Evolutionary conservation across 2,329 filamentous ascomycete genomes (phyloP).

Genomic region (Fusarium solani-melongenae): DNA sequence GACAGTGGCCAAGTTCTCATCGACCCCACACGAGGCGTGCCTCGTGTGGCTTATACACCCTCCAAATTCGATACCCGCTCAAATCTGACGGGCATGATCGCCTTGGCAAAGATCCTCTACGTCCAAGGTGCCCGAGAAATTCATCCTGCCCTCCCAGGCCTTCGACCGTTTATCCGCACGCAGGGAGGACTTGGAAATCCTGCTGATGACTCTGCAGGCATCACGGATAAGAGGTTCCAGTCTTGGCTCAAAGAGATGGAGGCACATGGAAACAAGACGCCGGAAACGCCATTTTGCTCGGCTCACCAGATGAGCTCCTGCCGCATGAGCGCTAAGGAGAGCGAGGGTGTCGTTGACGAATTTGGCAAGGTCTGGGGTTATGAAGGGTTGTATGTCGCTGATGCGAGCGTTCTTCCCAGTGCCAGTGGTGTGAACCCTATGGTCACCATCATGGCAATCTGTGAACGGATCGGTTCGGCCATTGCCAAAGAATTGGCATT

Average conservation of each 20-base stretch:
- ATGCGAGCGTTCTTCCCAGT: background rate
- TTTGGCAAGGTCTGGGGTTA: background rate
- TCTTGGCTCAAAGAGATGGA: background rate
- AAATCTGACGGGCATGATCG: background rate
- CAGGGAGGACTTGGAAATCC: background rate
- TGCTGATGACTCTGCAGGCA: background rate
- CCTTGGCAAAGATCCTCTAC: background rate
- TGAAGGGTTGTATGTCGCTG: background rate
- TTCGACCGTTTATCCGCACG: background rate
- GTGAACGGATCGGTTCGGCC: background rate
- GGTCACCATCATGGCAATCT: background rate
- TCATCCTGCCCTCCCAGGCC: background rate
- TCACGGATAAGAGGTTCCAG: background rate
- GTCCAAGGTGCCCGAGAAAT: background rate
- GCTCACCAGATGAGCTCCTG: background rate
- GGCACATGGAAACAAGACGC: background rate
- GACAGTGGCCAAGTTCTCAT: background rate
- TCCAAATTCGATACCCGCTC: background rate
- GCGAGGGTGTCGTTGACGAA: background rate
- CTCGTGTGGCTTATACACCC: background rate
- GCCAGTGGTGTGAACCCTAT: background rate
- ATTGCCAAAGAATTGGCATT: background rate
- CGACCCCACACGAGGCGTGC: background rate
- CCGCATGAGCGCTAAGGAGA: background rate
- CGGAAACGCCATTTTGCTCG: background rate